Conservation (phyloP, 176 grass and related monocot species). For the Tillandsia leiboldiana region DNA sequence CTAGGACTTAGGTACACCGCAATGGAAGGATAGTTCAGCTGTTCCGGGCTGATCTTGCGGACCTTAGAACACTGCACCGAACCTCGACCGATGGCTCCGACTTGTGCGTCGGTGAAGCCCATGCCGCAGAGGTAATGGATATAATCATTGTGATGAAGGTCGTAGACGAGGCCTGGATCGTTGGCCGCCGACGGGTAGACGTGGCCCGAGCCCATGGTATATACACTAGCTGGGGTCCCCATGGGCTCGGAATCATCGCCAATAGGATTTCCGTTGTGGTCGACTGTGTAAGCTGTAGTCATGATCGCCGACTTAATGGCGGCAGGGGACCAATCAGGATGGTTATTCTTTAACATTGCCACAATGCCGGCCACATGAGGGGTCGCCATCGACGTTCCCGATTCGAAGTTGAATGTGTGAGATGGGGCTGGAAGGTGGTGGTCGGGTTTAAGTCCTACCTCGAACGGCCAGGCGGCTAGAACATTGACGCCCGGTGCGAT, state of each 20-base stretch:
- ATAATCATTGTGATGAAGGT: constrained; percentile 45
- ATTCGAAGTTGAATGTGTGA: constrained; percentile 42
- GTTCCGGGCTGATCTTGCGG: constrained; percentile 20
- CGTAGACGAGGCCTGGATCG: constrained; percentile 64
- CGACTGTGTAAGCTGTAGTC: constrained; percentile 45
- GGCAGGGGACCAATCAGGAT: constrained; percentile 68
- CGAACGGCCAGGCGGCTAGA: constrained; percentile 21
- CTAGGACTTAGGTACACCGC: constrained; percentile 23
- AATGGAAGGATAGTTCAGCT: constrained; percentile 82
- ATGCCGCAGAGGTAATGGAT: constrained; percentile 53
- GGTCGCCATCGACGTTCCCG: constrained; percentile 80
- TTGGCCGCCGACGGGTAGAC: constrained; percentile 44
- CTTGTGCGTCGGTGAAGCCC: constrained; percentile 33
- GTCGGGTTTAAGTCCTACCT: background rate
- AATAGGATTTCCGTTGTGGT: constrained; percentile 28
- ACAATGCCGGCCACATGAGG: constrained; percentile 75
- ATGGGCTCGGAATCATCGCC: constrained; percentile 12
- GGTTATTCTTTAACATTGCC: constrained; percentile 49
- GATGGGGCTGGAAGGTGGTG: background rate
- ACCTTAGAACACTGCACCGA: constrained; percentile 21
- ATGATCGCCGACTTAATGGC: constrained; percentile 91
- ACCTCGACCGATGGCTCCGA: constrained; percentile 37
- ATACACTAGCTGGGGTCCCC: constrained; percentile 9
- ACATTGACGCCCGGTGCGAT: constrained; percentile 60
- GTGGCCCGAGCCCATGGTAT: constrained; percentile 53